Evolutionary conservation across 768 basidiomycete genomes (phyloP).

Genomic region (Tulasnella sp.): DNA sequence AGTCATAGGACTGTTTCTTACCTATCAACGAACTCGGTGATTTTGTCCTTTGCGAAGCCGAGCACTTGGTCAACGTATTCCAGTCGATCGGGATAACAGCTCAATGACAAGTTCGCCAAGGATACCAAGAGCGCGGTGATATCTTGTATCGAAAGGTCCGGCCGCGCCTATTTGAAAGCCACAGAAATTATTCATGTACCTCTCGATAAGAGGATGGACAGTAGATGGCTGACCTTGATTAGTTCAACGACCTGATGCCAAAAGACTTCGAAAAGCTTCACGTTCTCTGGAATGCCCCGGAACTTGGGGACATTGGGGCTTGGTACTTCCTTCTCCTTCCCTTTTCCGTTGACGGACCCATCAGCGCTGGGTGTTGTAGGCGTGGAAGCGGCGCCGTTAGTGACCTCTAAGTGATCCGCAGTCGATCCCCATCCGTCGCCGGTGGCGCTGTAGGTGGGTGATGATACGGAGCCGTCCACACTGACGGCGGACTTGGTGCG

Average conservation of each 20-base stretch:
- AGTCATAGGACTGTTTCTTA: conserved; percentile 26
- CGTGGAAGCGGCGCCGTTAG: not conserved
- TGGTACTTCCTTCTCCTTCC: conserved; percentile 45
- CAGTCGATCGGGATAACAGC: conserved; percentile 92
- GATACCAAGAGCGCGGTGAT: conserved; percentile 94
- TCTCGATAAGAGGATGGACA: not conserved
- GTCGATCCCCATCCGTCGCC: conserved; percentile 16
- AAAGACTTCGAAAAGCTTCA: conserved; percentile 94
- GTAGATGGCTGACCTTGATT: conserved; percentile 68
- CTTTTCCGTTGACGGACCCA: conserved; percentile 30
- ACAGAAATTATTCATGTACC: not conserved
- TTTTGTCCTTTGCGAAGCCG: conserved; percentile 76
- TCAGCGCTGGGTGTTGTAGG: not conserved
- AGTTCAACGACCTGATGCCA: conserved; percentile 98
- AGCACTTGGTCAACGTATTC: conserved; percentile 97
- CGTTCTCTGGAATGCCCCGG: conserved; percentile 89
- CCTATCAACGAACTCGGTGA: conserved; percentile 76
- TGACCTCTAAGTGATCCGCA: not conserved
- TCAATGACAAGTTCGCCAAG: conserved; percentile 84
- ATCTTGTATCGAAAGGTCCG: conserved; percentile 94
- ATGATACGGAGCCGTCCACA: not conserved
- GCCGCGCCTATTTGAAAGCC: conserved; percentile 60
- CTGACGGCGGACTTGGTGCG: conserved; percentile 32
- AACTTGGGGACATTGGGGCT: conserved; percentile 56
- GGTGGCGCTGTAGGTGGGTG: conserved; percentile 8